Base-by-base conservation (phyloP, 169 alveolate genomes). In the Plasmodium sp. region DNA sequence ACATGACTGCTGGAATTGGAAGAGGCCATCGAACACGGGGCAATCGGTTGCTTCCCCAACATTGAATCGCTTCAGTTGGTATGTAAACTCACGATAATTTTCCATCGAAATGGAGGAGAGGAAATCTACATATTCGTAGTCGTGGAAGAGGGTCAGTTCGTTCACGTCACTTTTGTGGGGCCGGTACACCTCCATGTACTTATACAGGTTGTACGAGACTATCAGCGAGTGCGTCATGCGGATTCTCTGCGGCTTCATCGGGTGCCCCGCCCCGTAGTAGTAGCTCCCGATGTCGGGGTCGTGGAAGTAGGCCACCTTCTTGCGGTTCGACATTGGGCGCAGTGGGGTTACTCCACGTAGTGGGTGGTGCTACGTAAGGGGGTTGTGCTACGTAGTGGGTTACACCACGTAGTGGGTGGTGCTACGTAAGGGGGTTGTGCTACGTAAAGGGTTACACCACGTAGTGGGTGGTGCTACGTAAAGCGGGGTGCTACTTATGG, bases 241-340 rank as follows among this genome's bases (percentile, higher is more conserved):
- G 16, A 99, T 99, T 93, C 99, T 94, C 94, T 98, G 99, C 5
- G 99, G 99, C 93, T 99, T 99, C 99, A 99, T 99, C n/a, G 99
- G 99, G 94, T 99, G 99, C 4, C 99, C 99, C 12, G 99, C 99
- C 7, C 99, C 99, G 95, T 99, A 99, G 96, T 99, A 99, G 95
- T 97, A 99, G 72, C 99, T 97, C 7, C 99, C 99, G 43, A 98
- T 98, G 83, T 99, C 99, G 36, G 99, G 99, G 96, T 97, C 99
- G 81, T 98, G 97, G 83, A 98, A 98, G 95, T 98, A 98, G 1
- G 99, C 97, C 56, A 98, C 99, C 73, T 99, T 95, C 81, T 96
- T 96, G 72, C 94, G 95, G 96, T 96, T 97, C 22, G 91, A 84
- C 93, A 72, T 92, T 31, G 33, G 1, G 2, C 1, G 48, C 83